Conservation (phyloP, 1,284 basidiomycete genomes). For the Apiotrichum siamense region DNA sequence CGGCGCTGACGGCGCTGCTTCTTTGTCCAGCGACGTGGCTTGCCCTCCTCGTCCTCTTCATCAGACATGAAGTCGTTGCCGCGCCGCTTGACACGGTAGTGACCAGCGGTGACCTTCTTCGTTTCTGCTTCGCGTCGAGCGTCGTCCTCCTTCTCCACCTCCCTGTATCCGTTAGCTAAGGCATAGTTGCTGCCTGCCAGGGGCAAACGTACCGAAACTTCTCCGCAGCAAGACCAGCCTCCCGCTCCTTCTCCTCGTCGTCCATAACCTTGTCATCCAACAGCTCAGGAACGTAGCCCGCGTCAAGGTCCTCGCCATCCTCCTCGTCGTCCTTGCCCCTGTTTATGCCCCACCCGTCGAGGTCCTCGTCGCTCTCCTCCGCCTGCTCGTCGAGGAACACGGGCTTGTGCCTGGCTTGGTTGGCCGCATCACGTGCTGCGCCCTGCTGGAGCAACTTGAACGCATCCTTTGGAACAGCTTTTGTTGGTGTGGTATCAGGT, state of each 20-base stretch:
- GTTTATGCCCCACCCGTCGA: constrained; percentile 26
- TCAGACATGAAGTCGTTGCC: constrained; percentile 33
- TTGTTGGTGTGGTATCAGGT: background rate
- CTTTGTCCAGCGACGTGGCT: constrained; percentile 18
- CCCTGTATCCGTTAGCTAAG: constrained; percentile 9
- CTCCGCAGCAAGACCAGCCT: constrained; percentile 27
- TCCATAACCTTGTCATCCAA: constrained; percentile 32
- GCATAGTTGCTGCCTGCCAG: constrained; percentile 2
- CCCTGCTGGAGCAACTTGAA: constrained; percentile 6
- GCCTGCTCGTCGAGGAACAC: constrained; percentile 36
- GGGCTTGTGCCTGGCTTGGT: background rate
- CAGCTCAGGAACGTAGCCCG: constrained; percentile 30
- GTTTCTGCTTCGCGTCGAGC: constrained; percentile 32
- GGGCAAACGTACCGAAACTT: too few relatives aligned
- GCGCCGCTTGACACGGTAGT: constrained; percentile 25
- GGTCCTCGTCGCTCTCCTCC: constrained; percentile 51
- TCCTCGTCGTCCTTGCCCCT: constrained; percentile 25
- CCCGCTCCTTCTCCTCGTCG: constrained; percentile 23
- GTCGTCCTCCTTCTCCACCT: constrained; percentile 34
- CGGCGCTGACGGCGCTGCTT: constrained; percentile 24
- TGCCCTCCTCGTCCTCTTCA: constrained; percentile 28
- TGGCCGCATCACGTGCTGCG: background rate
- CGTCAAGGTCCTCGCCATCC: constrained; percentile 27
- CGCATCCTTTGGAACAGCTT: constrained; percentile 2
- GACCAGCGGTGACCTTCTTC: constrained; percentile 33